phyloP scores from a whole-genome alignment of 2,329 filamentous ascomycete species.

The Mollisia scopiformis region DNA sequence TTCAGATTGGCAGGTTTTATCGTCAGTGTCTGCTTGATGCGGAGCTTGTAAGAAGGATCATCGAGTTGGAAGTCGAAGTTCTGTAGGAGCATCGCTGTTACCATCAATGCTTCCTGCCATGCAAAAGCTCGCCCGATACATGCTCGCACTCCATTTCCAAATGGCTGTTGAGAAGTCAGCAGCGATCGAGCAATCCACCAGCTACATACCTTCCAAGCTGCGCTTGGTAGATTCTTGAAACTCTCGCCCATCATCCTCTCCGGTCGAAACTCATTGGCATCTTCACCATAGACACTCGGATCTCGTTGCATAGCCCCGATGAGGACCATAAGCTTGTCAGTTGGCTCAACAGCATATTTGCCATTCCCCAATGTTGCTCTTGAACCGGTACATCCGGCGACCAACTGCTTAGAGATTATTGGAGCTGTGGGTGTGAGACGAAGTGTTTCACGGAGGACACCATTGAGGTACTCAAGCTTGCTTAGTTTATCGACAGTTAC shows the following conservation, averaged over 20 bases:
- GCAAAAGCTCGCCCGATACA: slow-evolving; percentile 78
- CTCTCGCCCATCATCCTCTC: slow-evolving; percentile 74
- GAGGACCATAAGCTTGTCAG: slow-evolving; percentile 52
- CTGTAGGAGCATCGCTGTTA: slow-evolving; percentile 66
- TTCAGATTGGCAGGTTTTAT: slow-evolving; percentile 67
- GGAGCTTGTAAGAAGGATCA: not conserved
- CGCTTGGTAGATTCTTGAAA: slow-evolving; percentile 66
- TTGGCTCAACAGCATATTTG: slow-evolving; percentile 44
- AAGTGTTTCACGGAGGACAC: slow-evolving; percentile 68
- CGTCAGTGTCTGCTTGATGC: not conserved
- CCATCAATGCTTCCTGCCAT: slow-evolving; percentile 71
- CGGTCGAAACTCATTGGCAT: slow-evolving; percentile 67
- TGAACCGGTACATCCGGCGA: slow-evolving; percentile 38
- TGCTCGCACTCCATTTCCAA: slow-evolving; percentile 71
- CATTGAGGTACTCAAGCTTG: slow-evolving; percentile 66
- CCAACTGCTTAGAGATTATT: slow-evolving; percentile 51
- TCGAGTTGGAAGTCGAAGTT: slow-evolving; percentile 40
- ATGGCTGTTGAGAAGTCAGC: slow-evolving; percentile 55
- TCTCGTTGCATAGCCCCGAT: slow-evolving; percentile 63
- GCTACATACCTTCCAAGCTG: slow-evolving; percentile 54
- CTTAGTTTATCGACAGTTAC: slow-evolving; percentile 51
- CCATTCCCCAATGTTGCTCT: slow-evolving; percentile 45
- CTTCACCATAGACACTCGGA: slow-evolving; percentile 65
- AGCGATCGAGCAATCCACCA: not conserved
- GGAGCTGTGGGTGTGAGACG: slow-evolving; percentile 65